phyloP scores from a whole-genome alignment of 306 rosid species.

The Alnus glutinosa region DNA sequence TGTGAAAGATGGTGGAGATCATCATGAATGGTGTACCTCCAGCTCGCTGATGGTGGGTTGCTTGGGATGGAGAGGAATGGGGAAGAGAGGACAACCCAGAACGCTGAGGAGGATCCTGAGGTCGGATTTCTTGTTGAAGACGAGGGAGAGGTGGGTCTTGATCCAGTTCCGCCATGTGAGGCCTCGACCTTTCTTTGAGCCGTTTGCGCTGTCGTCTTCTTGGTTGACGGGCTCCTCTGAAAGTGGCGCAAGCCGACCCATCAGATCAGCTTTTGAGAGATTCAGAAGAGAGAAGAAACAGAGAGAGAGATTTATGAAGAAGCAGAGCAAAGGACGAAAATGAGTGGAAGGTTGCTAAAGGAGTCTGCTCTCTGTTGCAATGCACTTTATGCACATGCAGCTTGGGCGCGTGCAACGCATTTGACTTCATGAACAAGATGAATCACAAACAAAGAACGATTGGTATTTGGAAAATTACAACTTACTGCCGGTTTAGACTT shows the following conservation, averaged over 20 bases:
- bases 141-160: conserved; percentile 66
- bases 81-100: conserved; percentile 89
- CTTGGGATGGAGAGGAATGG: conserved; percentile 55
- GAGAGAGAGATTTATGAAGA: not conserved
- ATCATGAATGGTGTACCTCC: conserved; percentile 32
- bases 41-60: conserved; percentile 42
- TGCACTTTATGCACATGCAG: conserved; percentile 17
- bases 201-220: conserved; percentile 37
- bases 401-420: conserved; percentile 28
- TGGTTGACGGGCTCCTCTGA: conserved; percentile 86
- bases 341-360: not conserved
- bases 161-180: conserved; percentile 88
- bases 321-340: conserved; percentile 2
- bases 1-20: not conserved
- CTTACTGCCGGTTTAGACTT: no score
- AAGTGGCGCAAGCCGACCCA: conserved; percentile 79
- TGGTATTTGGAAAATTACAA: no score
- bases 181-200: conserved; percentile 49
- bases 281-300: not conserved
- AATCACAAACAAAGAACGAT: no score
- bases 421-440: not conserved
- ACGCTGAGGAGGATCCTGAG: conserved; percentile 83
- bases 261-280: conserved; percentile 10
- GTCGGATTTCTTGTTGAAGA: conserved; percentile 66
- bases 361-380: not conserved